Base-by-base conservation (phyloP, 352 stramenopile genomes). In the Globisporangium radiosum region DNA sequence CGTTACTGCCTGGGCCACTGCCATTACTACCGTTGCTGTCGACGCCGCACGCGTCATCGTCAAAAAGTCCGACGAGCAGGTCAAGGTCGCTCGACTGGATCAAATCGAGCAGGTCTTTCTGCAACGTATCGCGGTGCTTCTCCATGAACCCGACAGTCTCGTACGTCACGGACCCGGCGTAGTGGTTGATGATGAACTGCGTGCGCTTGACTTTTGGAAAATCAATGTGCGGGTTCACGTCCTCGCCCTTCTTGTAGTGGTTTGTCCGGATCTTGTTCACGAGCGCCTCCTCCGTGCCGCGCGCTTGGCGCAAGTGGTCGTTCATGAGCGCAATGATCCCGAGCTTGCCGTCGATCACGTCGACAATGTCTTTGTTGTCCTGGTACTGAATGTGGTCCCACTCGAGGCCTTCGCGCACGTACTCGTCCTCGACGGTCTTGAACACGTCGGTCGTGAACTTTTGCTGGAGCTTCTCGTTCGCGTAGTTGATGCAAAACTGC, bases 331-430 rank as follows among this genome's bases (percentile, higher is more conserved):
- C 85, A 42, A 95, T 93, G 54, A 95, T 93, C 40, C 83, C 87
- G 53, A 94, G 75, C 68, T 94, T 92, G 63, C 76, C 86, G 53
- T 98, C 94, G 60, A 99, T 98, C 25, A 99, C 79, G 55, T 98
- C 93, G 10, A 99, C 79, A 61, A 98, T 98, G 63, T 98, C 96
- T 63, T 98, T 93, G 78, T 99, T 99, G 65, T 99, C 97, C 47
- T 97, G 95, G 68, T 98, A 99, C 62, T 97, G 81, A 64, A 99
- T 99, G 73, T 98, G 98, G 62, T 97, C 95, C 96, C 95, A 99
- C 64, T 97, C 81, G 62, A 99, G 97, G 0, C 92, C 94, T 82
- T 99, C 97, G 10, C 87, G 78, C 59, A 98, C 85, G 73, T 99
- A 99, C 74, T 99, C 96, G 57, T 98, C 96, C 73, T 99, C 96